A percentile compares a stretch with the other conserved stretches of the same genome.
Conservation (phyloP, 2,329 filamentous ascomycete species). For the Biscogniauxia sp. region DNA sequence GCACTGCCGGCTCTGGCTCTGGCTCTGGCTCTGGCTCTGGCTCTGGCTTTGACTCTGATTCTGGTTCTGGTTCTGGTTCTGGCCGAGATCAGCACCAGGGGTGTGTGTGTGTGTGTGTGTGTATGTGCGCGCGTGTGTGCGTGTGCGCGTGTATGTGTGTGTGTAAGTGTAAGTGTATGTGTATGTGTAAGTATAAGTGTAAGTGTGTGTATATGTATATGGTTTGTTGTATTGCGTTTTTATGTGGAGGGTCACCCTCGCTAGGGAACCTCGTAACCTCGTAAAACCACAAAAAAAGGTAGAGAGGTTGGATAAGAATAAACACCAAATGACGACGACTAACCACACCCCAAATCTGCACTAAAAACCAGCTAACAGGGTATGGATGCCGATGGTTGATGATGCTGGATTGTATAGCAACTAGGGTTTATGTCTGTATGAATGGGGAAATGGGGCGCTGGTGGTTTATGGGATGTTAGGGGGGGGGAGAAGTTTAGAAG, state of each 20-base stretch:
- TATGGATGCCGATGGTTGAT: not conserved
- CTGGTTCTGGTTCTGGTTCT: not conserved
- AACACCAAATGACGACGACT: not conserved
- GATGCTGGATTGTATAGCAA: too few relatives aligned
- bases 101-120: not conserved
- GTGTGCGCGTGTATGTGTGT: not conserved
- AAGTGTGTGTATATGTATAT: not conserved
- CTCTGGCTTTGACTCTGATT: too few relatives aligned
- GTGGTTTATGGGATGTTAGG: not conserved
- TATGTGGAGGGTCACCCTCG: not conserved
- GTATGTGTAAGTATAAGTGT: not conserved
- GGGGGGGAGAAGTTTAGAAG: not conserved
- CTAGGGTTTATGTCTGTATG: conserved; percentile 1
- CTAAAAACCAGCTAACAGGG: not conserved
- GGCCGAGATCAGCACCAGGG: conserved; percentile 23
- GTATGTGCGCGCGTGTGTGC: not conserved
- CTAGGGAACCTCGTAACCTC: not conserved
- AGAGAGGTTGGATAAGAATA: not conserved
- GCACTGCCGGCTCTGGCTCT: conserved; percentile 12
- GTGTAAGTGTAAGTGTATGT: not conserved
- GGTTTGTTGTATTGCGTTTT: too few relatives aligned
- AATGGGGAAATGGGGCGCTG: conserved; percentile 1
- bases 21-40: conserved; percentile 1
- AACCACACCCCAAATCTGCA: not conserved
- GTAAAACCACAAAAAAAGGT: not conserved